Percentiles rank a stretch among this genome's conserved stretches.
Evolutionary conservation across 352 stramenopile species (phyloP).

Genomic region (Pythium myriotylum): DNA sequence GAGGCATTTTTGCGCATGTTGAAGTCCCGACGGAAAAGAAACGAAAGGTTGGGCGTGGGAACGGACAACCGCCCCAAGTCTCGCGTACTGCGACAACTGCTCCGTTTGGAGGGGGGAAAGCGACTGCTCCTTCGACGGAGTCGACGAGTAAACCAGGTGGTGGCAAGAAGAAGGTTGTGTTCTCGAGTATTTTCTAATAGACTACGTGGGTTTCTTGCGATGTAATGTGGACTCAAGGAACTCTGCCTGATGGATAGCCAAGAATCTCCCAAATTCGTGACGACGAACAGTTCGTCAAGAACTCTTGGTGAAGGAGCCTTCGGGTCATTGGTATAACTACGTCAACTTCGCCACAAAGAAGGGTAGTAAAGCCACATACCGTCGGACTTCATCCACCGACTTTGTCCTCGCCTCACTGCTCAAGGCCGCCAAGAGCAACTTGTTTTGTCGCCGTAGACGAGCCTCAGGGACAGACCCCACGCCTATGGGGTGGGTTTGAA

Average conservation of each 20-base stretch:
- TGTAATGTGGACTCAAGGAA: neutral
- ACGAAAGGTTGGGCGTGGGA: slow-evolving; percentile 39
- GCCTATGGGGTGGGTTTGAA: neutral
- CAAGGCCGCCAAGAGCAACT: slow-evolving; percentile 13
- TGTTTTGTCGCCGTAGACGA: slow-evolving; percentile 18
- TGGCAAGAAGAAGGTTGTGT: slow-evolving; percentile 80
- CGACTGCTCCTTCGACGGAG: slow-evolving; percentile 1
- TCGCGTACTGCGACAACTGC: slow-evolving; percentile 12
- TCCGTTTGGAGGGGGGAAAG: slow-evolving; percentile 19
- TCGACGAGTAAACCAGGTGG: slow-evolving; percentile 27
- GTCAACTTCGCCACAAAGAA: too few species aligned
- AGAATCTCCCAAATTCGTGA: slow-evolving; percentile 14
- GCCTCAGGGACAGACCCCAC: slow-evolving; percentile 4
- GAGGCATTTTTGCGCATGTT: slow-evolving; percentile 84
- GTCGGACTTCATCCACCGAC: neutral
- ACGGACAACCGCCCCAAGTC: neutral
- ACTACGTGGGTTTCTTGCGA: slow-evolving; percentile 14
- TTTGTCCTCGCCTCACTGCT: neutral
- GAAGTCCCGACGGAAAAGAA: slow-evolving; percentile 73
- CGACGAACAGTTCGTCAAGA: slow-evolving; percentile 6
- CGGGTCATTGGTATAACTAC: too few species aligned
- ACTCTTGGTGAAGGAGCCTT: slow-evolving; percentile 21
- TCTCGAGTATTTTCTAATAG: slow-evolving; percentile 71
- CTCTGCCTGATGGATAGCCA: neutral
- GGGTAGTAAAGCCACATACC: too few species aligned